Evolutionary conservation across 768 basidiomycete genomes (phyloP).

Genomic region (Phaeotremella fagi): DNA sequence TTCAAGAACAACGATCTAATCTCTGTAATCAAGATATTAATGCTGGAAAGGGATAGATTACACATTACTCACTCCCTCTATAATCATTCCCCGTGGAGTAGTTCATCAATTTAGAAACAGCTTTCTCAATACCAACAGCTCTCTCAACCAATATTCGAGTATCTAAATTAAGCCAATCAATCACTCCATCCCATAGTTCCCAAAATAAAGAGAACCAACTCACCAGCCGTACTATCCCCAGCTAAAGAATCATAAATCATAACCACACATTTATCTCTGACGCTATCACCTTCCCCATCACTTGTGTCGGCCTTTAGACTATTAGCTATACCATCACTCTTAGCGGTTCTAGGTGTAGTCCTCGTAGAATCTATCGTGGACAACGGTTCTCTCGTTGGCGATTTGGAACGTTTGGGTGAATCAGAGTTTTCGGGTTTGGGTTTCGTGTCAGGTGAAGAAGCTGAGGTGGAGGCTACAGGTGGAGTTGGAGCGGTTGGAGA

Average conservation of each 20-base stretch:
- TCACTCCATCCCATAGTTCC: not conserved
- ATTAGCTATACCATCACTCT: conserved; percentile 62
- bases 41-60: not conserved
- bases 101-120: conserved; percentile 52
- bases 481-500: conserved; percentile 15
- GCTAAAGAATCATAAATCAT: conserved; percentile 89
- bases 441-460: conserved; percentile 4
- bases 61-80: conserved; percentile 39
- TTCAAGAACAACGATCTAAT: conserved; percentile 87
- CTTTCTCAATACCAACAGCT: conserved; percentile 67
- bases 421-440: not conserved
- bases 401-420: not conserved
- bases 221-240: conserved; percentile 78
- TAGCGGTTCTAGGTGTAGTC: conserved; percentile 55
- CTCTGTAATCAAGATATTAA: conserved; percentile 58
- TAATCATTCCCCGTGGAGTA: conserved; percentile 43
- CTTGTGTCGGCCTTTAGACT: conserved; percentile 20
- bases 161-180: conserved; percentile 62
- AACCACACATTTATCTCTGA: conserved; percentile 79
- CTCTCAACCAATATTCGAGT: conserved; percentile 63
- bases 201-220: conserved; percentile 48
- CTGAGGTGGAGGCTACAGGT: conserved; percentile 3
- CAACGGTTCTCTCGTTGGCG: conserved; percentile 17
- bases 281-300: conserved; percentile 61
- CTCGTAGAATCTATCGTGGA: conserved; percentile 32